A percentile compares a stretch with the other conserved stretches of the same genome.
These are phyloP conservation scores for Boletus subparvulus DNA, from an alignment of 768 basidiomycete species.

Conservation along the genomic window DNA sequence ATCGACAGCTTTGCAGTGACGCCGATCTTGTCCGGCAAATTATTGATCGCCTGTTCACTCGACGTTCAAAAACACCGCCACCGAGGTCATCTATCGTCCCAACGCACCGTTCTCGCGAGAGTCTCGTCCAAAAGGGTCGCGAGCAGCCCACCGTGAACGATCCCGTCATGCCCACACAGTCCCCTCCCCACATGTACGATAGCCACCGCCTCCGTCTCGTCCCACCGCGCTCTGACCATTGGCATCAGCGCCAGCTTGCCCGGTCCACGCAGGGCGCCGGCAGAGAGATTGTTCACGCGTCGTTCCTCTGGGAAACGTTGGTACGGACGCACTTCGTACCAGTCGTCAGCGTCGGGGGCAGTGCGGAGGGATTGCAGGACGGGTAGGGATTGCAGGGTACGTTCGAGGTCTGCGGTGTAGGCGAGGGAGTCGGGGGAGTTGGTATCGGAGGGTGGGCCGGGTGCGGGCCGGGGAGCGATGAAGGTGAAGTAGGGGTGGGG, in stretches of 20 bases:
- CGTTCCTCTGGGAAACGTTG: conserved; percentile 64
- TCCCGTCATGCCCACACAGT: conserved; percentile 91
- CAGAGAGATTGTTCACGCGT: conserved; percentile 79
- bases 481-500: conserved; percentile 66
- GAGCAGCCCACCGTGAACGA: conserved; percentile 89
- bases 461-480: conserved; percentile 74
- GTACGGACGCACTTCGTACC: conserved; percentile 83
- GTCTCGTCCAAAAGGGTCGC: conserved; percentile 90
- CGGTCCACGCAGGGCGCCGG: conserved; percentile 83
- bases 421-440: conserved; percentile 57
- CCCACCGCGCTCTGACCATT: conserved; percentile 67
- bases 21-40: conserved; percentile 85
- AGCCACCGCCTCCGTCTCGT: conserved; percentile 71
- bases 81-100: neutral
- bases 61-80: conserved; percentile 13
- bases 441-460: conserved; percentile 57
- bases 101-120: conserved; percentile 71
- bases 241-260: conserved; percentile 82
- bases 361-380: conserved; percentile 52
- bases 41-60: conserved; percentile 66
- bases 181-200: conserved; percentile 83
- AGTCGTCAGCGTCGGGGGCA: conserved; percentile 50
- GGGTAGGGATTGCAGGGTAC: conserved; percentile 62
- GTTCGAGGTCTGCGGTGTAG: conserved; percentile 63
- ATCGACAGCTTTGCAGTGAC: conserved; percentile 86